Percentiles rank a stretch among this genome's conserved stretches.
Evolutionary conservation across 179 eudicot species (phyloP).

Genomic region (Carnegiea gigantea): DNA sequence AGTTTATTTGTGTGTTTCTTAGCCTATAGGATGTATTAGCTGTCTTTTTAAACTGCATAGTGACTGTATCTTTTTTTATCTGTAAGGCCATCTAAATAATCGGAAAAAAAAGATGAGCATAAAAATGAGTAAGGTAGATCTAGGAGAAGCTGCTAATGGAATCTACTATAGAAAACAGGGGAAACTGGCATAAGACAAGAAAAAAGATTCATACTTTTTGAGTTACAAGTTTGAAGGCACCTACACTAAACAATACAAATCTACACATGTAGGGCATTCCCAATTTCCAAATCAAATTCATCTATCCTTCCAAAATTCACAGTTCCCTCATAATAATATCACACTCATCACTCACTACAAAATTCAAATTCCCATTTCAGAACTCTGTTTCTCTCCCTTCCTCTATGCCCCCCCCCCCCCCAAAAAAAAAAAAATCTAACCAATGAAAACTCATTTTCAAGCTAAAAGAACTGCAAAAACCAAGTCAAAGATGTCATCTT

Average conservation of each 20-base stretch:
- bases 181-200: neutral
- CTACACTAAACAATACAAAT: conserved; percentile 16
- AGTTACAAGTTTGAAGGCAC: conserved; percentile 4
- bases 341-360: neutral
- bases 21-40: no score
- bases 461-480: neutral
- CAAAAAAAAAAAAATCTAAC: neutral
- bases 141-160: neutral
- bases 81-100: no score
- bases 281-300: conserved; percentile 1
- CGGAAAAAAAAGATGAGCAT: neutral
- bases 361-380: neutral
- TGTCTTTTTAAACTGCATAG: no score
- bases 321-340: neutral
- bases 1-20: no score
- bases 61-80: no score
- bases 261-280: conserved; percentile 14
- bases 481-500: neutral
- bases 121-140: neutral
- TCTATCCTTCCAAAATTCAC: conserved; percentile 9
- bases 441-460: neutral
- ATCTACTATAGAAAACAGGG: neutral
- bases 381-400: neutral
- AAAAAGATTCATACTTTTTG: neutral
- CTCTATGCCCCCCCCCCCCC: neutral